Base-by-base conservation (phyloP, 2,329 filamentous ascomycete genomes). In the Phoma sp. region DNA sequence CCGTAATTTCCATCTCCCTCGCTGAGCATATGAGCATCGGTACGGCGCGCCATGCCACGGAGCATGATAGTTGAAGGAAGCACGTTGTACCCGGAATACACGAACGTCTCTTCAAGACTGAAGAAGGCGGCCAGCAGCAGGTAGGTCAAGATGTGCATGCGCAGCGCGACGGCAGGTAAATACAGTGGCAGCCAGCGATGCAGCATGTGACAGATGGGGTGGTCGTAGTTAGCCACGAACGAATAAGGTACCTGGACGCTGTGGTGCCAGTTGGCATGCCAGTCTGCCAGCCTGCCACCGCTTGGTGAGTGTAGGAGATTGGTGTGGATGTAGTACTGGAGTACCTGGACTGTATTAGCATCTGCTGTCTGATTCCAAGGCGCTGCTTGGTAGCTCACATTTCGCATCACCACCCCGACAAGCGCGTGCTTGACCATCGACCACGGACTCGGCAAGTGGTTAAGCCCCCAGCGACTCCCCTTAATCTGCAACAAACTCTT, bases 241-340 rank as follows among this genome's bases (percentile, higher is more conserved):
- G 86, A 83, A 72, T 84, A 89, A 0, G 87, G 84, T 2, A 83
- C 79, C 23, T 71, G 70, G 52, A 83, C 77, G 42, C 79, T 73
- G 75, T 90, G 86, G 52, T 86, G 84, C 84, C 84, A 87, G 30
- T 66, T 63, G 18, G 74, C 57, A 63, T 87, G 85, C 67, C 75
- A 66, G 14, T 61, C 44, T 11, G 70, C 70, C 5, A 75, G 53
- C 27, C 54, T 65, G 13, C 67, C 64, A 33, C 66, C 63, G 13
- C 41, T 58, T 0, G 71, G 62, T 0, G 68, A 74, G 75, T 96
- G 91, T 7, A 96, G 81, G 24, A 88, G 55, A 67, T 83, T 83
- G 46, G 89, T 86, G 75, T 96, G 91, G 61, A 91, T 80, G 64
- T 86, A 82, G 72, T 96, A 96, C 52, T 86, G 84, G 9, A 92